Evolutionary conservation across 2,329 filamentous ascomycete genomes (phyloP), one percentile per base, ranked within the genome.

Genomic region (Didymella sp.): DNA sequence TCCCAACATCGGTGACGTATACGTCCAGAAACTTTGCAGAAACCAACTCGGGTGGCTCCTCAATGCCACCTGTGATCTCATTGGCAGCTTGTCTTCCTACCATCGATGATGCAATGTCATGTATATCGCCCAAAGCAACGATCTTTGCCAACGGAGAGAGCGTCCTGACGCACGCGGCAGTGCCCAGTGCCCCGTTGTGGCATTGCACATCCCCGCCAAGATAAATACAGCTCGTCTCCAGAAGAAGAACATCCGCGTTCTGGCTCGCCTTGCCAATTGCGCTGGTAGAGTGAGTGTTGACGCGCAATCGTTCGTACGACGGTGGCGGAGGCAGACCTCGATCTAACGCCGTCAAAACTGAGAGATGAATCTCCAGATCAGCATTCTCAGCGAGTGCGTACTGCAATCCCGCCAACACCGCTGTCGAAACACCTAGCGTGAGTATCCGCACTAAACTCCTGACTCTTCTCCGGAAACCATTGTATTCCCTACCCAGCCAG

Each of bases 161-260:
- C 46, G 82, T 71, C 50, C 79, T 84, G 7, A 84, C 82, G 46
- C 82, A 80, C 1, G 89, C 76, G 0, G 85, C 80, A 1, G 84
- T 81, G 1, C 85, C 81, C 6, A 89, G 72, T 1, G 85, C 87
- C 0, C 88, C 87, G 0, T 81, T 86, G 72, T 90, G 90, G 73
- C 90, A 90, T 70, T 82, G 86, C 17, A 89, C 83, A 27, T 84
- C 82, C 2, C 86, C 87, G 0, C 76, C 69, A 0, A 76, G 70
- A 12, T 83, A 82, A 51, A 91, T 86, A 4, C 84, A 77, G 67
- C 90, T 88, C 1, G 87, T 86, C 1, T 87, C 87, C 1, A 91
- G 76, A 3, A 91, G 73, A 2, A 90, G 74, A 1, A 88, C 49
- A 62, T 89, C 81, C 3, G 84, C 77, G n/a, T 72, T 76, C 17